Percentiles rank a stretch among this genome's conserved stretches.
phyloP scores from a whole-genome alignment of 805 yeast species.

The Candida corydali region DNA sequence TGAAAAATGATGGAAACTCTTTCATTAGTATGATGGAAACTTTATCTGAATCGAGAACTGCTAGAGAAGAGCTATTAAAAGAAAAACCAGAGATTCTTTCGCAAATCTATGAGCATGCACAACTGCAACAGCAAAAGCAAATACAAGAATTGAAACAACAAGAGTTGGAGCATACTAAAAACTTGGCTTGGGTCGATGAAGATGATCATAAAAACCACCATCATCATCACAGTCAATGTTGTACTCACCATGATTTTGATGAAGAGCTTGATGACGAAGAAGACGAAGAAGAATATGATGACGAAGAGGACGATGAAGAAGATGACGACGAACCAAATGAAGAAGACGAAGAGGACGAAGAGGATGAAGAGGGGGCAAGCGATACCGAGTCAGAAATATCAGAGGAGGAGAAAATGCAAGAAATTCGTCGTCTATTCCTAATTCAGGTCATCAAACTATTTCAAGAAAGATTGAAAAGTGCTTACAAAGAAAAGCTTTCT shows the following conservation, averaged over 20 bases:
- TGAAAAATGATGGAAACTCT: conserved; percentile 72
- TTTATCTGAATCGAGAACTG: conserved; percentile 50
- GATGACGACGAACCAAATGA: conserved; percentile 34
- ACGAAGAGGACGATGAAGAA: conserved; percentile 21
- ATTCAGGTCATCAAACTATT: conserved; percentile 75
- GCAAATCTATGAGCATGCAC: conserved; percentile 3
- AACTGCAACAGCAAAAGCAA: conserved; percentile 4
- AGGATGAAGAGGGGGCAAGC: conserved; percentile 37
- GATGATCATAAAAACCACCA: conserved; percentile 11
- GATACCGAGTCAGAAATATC: conserved; percentile 34
- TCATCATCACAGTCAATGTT: conserved; percentile 1
- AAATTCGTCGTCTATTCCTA: conserved; percentile 76
- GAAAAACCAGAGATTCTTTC: conserved; percentile 9
- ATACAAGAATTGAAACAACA: conserved; percentile 4
- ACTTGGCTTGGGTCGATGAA: conserved; percentile 18
- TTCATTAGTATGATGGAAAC: conserved; percentile 79
- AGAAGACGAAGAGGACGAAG: conserved; percentile 37
- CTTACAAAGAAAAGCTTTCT: conserved; percentile 77
- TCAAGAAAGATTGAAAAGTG: conserved; percentile 66
- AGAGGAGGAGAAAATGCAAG: conserved; percentile 65
- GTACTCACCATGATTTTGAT: conserved; percentile 4
- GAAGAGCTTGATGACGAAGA: conserved; percentile 26
- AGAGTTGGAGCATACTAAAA: conserved; percentile 1
- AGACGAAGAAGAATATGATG: conserved; percentile 24
- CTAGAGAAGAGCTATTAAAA: conserved; percentile 22